Evolutionary conservation across 1,284 basidiomycete genomes (phyloP).

Genomic region (Microbotryomycetes sp.): DNA sequence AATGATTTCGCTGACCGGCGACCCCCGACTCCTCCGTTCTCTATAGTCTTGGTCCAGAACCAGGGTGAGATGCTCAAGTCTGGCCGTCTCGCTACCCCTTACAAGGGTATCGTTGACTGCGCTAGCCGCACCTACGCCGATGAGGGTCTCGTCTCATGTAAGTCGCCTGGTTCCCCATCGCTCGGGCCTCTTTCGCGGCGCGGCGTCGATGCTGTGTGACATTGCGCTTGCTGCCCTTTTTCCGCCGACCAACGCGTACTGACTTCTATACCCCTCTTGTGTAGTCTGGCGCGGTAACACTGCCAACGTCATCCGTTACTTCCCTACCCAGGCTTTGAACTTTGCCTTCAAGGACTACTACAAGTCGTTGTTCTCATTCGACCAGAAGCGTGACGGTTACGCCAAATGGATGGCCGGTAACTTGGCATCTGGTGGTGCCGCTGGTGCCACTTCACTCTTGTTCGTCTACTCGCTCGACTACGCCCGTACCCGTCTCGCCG

Average conservation of each 20-base stretch:
- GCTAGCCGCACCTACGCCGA: conserved; percentile 79
- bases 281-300: conserved; percentile 89
- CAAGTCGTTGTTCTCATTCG: conserved; percentile 68
- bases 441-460: conserved; percentile 62
- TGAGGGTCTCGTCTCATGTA: conserved; percentile 72
- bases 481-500: conserved; percentile 94
- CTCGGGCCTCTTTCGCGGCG: not conserved
- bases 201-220: not conserved
- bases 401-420: conserved; percentile 49
- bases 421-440: conserved; percentile 77
- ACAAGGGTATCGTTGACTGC: conserved; percentile 89
- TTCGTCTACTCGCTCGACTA: conserved; percentile 98
- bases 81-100: conserved; percentile 46
- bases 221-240: not conserved
- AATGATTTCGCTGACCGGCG: not conserved
- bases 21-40: not conserved
- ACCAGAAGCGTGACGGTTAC: conserved; percentile 41
- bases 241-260: not conserved
- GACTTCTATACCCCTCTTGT: not conserved
- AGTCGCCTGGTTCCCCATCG: conserved; percentile 3
- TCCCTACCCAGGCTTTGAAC: conserved; percentile 93
- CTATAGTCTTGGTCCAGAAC: conserved; percentile 82
- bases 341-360: conserved; percentile 81
- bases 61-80: conserved; percentile 53
- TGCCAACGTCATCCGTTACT: conserved; percentile 96